A percentile compares a stretch with the other conserved stretches of the same genome.
These are phyloP conservation scores for Dionaea muscipula DNA, from an alignment of 179 eudicot genomes.

Conservation along the genomic window DNA sequence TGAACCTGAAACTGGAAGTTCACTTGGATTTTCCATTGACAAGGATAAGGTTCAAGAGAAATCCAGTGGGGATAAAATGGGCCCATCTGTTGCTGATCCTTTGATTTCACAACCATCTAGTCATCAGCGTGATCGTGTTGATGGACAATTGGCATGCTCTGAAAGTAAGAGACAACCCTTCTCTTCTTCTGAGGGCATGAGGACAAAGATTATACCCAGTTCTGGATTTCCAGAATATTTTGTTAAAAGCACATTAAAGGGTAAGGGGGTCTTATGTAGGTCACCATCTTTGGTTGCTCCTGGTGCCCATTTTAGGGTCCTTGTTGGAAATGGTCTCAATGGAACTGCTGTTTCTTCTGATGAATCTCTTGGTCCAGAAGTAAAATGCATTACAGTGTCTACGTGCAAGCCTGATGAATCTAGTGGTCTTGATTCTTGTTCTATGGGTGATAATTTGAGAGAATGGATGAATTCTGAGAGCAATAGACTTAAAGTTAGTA, in stretches of 20 bases:
- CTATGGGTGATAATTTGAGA: constrained; percentile 54
- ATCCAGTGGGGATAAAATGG: constrained; percentile 11
- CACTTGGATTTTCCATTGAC: constrained; percentile 9
- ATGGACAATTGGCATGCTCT: constrained; percentile 11
- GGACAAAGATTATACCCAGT: constrained; percentile 64
- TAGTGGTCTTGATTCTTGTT: constrained; percentile 13
- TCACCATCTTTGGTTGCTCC: constrained; percentile 30
- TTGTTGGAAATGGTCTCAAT: constrained; percentile 16
- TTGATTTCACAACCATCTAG: constrained; percentile 10
- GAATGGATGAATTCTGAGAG: constrained; percentile 56
- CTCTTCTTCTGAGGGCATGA: constrained; percentile 30
- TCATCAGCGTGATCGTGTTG: constrained; percentile 10
- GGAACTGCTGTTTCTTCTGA: constrained; percentile 15
- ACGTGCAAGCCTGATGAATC: constrained; percentile 10
- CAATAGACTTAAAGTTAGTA: constrained; percentile 35
- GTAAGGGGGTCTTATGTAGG: constrained; percentile 58
- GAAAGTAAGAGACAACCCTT: constrained; percentile 16
- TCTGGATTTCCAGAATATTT: constrained; percentile 68
- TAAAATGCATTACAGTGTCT: constrained; percentile 13
- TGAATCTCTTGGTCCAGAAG: constrained; percentile 16
- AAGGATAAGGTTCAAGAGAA: constrained; percentile 12
- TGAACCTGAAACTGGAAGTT: constrained; percentile 15
- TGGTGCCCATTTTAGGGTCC: constrained; percentile 18
- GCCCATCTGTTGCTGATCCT: constrained; percentile 2
- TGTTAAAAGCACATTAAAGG: constrained; percentile 58